Base-by-base conservation (phyloP, 306 rosid species). In the Herpetospermum pedunculosum region DNA sequence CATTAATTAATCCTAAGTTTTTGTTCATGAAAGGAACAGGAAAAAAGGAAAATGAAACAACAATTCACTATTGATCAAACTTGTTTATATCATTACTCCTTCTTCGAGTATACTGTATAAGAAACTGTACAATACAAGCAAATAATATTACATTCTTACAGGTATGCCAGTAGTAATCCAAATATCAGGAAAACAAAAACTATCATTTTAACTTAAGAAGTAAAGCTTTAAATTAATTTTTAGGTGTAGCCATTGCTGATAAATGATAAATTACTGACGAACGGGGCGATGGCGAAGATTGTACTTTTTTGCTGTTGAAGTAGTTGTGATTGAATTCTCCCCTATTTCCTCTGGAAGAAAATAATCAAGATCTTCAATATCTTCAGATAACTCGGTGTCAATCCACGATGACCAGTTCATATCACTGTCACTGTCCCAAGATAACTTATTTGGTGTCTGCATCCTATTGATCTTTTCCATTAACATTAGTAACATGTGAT, bases 281-380 rank as follows among this genome's bases (percentile, higher is more conserved):
- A 19, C 0, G 4, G 58, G 5, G 13, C 91, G 81, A 1, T 54
- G 52, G 44, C 91, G 87, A 44, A 92, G 81, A 79, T 89, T 81
- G 67, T 87, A 87, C 73, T 48, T 76, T 73, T 79, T 86, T 59
- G 78, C 18, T 75, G 52, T 74, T 58, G 83, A 10, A 32, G 83
- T 35, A 38, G 58, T 21, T 41, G 80, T 52, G 69, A 85, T 84
- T 6, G 83, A 83, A 76, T 84, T 91, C 70, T 85, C 85, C 44
- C 73, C 85, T 23, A 80, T 85, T 82, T 87, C 84, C 77, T 84
- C 86, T 26, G 81, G 89, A 81, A 75, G 53, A 23, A 65, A 6
- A 65, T 60, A 89, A 50, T 92, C 90, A 10, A 92, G 92, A 83
- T 92, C 97, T 48, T 85, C 90, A 34, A 83, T 18, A 16, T 89